Percentiles rank a stretch among this genome's conserved stretches.
phyloP scores from a whole-genome alignment of 805 yeast species.

The Tetrapisispora namnaoensis region DNA sequence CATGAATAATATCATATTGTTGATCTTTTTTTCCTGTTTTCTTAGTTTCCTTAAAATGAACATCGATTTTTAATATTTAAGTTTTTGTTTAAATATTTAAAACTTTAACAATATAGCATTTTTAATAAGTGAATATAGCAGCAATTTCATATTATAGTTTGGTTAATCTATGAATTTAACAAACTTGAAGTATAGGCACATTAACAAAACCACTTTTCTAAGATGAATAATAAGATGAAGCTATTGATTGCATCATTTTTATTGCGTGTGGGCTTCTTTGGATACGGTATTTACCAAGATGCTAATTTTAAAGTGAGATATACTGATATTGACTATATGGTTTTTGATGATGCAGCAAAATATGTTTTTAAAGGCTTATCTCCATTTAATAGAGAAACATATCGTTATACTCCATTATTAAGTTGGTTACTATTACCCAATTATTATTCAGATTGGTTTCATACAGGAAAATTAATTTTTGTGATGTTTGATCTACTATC shows the following conservation, averaged over 20 bases:
- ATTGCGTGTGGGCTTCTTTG: constrained; percentile 53
- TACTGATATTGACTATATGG: constrained; percentile 91
- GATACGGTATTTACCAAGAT: constrained; percentile 84
- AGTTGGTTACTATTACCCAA: constrained; percentile 80
- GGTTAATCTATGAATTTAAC: no score
- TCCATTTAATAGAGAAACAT: constrained; percentile 81
- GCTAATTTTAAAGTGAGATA: constrained; percentile 66
- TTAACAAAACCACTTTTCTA: not conserved
- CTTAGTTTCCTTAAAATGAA: no score
- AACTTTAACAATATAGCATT: no score
- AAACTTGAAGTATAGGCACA: not conserved
- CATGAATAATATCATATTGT: no score
- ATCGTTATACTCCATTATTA: constrained; percentile 84
- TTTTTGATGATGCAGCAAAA: constrained; percentile 84
- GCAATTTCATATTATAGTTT: no score
- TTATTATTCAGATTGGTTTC: constrained; percentile 36
- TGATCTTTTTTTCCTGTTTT: no score
- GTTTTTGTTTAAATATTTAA: no score
- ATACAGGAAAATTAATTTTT: constrained; percentile 75
- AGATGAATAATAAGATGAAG: not conserved
- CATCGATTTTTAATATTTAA: no score
- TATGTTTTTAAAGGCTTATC: constrained; percentile 51
- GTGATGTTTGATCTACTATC: constrained; percentile 71
- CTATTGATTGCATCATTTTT: constrained; percentile 14
- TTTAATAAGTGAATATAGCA: no score